phyloP scores from a whole-genome alignment of 345 rosid species.

The Linum usitatissimum region DNA sequence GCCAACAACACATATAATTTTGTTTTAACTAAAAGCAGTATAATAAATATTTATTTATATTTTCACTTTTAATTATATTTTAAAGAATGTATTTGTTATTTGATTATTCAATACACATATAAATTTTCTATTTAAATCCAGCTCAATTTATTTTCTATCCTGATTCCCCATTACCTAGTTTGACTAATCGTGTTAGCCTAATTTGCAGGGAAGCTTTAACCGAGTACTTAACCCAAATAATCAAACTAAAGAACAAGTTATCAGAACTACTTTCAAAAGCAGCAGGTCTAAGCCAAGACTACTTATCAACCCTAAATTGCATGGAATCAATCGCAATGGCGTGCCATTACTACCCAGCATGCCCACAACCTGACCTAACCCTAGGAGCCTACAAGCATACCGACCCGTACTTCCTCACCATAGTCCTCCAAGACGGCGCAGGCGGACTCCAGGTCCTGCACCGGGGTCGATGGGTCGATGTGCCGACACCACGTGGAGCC shows the following conservation, averaged over 20 bases:
- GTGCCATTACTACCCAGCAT: slow-evolving; percentile 25
- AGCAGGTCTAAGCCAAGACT: slow-evolving; percentile 13
- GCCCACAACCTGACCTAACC: slow-evolving; percentile 20
- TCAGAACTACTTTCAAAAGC: slow-evolving; percentile 18
- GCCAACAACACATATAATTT: too few species aligned
- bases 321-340: slow-evolving; percentile 11
- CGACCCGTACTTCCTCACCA: slow-evolving; percentile 8
- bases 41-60: too few species aligned
- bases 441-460: slow-evolving; percentile 17
- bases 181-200: not conserved
- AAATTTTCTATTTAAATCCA: too few species aligned
- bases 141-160: too few species aligned
- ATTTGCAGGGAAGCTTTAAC: slow-evolving; percentile 17
- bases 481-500: slow-evolving; percentile 9
- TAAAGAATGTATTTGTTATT: too few species aligned
- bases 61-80: too few species aligned
- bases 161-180: too few species aligned
- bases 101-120: too few species aligned
- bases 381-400: slow-evolving; percentile 13
- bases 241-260: slow-evolving; percentile 6
- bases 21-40: too few species aligned
- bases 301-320: slow-evolving; percentile 15
- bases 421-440: slow-evolving; percentile 14
- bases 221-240: slow-evolving; percentile 12
- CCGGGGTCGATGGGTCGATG: slow-evolving; percentile 12